Base-by-base conservation (phyloP, 2,329 filamentous ascomycete genomes). In the Fusarium protoensiforme region DNA sequence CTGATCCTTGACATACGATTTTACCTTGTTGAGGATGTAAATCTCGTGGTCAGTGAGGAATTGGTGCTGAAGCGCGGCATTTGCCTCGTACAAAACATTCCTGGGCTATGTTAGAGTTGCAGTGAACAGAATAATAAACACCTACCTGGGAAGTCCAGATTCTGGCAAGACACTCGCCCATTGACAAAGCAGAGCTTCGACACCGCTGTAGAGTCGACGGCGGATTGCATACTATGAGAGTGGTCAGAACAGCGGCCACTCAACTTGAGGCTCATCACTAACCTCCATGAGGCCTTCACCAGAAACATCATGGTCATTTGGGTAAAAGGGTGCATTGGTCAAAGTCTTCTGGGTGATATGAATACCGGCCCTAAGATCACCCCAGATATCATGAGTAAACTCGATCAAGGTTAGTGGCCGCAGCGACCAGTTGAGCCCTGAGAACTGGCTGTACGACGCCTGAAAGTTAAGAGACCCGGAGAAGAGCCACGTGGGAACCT, bases 401-500 rank as follows among this genome's bases (percentile, higher is more conserved):
- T 29, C 4, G 6, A 74, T 31, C 3, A 29, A 13, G 3, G 24
- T 58, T 2, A 39, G 10, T 1, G 67, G 67, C 4, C 71, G 71
- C 0, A 74, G 5, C 1, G 67, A 61, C n/a, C 39, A 71, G 8
- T 33, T 5, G 9, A 74, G 18, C 1, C 67, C 71, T 11, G 33
- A 8, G 2, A 65, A 24, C 7, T 22, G 43, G 27, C 29, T 61
- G 14, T 69, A 72, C 8, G 59, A 64, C 1, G 43, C 61, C 29
- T 13, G 46, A 7, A 74, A 35, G 3, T 7, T 24, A 1, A 68
- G 35, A 1, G 64, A 41, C 1, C 31, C 18, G 14, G 22, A 18
- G 4, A 71, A 57, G 13, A 74, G 22, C 71, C 71, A 74, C 16
- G 2, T 63, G 2, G 71, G 71, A 16, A 74, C 56, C 10, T 56